Base-by-base conservation (phyloP, 805 yeast species). In the Suhomyces sp. region DNA sequence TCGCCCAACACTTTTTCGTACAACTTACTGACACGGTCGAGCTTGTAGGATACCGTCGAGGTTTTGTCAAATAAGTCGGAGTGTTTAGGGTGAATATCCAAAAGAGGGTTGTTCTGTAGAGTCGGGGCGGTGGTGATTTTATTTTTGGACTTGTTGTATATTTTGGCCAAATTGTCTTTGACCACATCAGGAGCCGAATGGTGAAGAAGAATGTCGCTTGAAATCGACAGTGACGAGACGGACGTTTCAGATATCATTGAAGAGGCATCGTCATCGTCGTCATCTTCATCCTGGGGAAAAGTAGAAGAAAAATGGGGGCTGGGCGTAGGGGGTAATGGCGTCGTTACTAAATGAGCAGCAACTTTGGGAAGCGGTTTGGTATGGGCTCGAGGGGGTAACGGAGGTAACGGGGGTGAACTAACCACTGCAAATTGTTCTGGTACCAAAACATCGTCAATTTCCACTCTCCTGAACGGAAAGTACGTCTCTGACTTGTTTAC, bases 101-200 rank as follows among this genome's bases (percentile, higher is more conserved):
- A 51, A 24, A 49, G 43, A 3, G 54, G 40, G 29, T 48, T 44
- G 21, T 43, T 27, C 13, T 54, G 40, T 0, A 60, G 52, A 1
- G 68, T 53, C 3, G 78, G 78, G 13, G 72, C 67, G 15, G 40
- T 49, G 4, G 56, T 59, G 47, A 73, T 71, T 5, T 64, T 65
- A 52, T 73, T 73, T 52, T 74, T 74, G 43, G 62, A 56, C 7
- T 58, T 49, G 55, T 73, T 74, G 52, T 72, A 73, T 12, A 71
- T 44, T 41, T 60, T 65, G 10, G 54, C 48, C 39, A 73, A 54
- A 29, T 60, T 57, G 41, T 59, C 49, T 44, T 60, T 60, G 33
- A 61, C 50, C 12, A 48, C 45, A 17, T 65, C 67, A 12, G 58
- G 54, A 7, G 57, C 49, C 2, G 60, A 37, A 35, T 55, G 54